Evolutionary conservation across 352 stramenopile species (phyloP).

Genomic region (Globisporangium nodosum): DNA sequence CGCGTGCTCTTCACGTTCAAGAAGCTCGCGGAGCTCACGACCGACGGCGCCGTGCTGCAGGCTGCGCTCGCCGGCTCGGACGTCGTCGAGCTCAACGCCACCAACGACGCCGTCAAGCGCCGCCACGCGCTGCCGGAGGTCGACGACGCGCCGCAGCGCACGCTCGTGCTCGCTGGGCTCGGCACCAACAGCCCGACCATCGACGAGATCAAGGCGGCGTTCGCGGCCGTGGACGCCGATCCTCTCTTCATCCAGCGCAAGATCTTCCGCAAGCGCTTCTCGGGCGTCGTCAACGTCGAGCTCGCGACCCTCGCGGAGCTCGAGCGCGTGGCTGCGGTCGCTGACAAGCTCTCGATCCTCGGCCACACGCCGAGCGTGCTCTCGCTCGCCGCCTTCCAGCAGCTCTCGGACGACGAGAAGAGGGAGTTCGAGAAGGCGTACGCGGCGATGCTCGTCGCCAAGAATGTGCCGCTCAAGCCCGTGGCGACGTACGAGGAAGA

Average conservation of each 20-base stretch:
- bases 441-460: conserved; percentile 75
- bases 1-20: conserved; percentile 89
- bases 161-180: conserved; percentile 66
- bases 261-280: conserved; percentile 65
- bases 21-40: conserved; percentile 83
- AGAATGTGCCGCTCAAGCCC: conserved; percentile 70
- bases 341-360: conserved; percentile 54
- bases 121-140: conserved; percentile 56
- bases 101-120: conserved; percentile 71
- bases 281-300: conserved; percentile 69
- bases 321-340: conserved; percentile 40
- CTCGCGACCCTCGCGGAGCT: conserved; percentile 54
- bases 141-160: conserved; percentile 60
- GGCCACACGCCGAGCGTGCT: conserved; percentile 52
- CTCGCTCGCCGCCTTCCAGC: conserved; percentile 44
- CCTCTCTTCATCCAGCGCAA: conserved; percentile 73
- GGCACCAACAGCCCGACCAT: conserved; percentile 57
- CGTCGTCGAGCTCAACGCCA: conserved; percentile 74
- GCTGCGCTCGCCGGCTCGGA: conserved; percentile 67
- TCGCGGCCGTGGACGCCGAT: conserved; percentile 49
- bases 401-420: conserved; percentile 64
- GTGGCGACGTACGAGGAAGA: conserved; percentile 70
- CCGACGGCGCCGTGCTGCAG: conserved; percentile 60
- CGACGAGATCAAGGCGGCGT: conserved; percentile 72
- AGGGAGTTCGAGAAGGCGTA: conserved; percentile 83